These are phyloP conservation scores for Penicillium arizonense DNA, from an alignment of 495 filamentous ascomycete species.

Conservation along the genomic window DNA sequence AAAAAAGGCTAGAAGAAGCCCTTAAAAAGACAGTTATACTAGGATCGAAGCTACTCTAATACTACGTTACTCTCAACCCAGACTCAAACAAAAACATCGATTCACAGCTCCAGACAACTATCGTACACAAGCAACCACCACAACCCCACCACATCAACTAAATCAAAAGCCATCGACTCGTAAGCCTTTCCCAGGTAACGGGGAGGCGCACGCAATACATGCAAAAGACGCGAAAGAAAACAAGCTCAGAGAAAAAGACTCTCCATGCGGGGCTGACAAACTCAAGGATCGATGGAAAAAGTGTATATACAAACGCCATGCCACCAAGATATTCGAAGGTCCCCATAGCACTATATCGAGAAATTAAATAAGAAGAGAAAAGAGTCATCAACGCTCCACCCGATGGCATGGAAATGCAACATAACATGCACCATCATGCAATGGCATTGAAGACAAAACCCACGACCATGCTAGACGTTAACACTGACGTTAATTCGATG, in stretches of 20 bases:
- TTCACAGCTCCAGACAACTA: slow-evolving; percentile 17
- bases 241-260: slow-evolving; percentile 1
- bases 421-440: too few relatives aligned
- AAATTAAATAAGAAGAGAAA: background rate
- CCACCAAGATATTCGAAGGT: slow-evolving; percentile 8
- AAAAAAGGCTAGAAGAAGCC: too few relatives aligned
- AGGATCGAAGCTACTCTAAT: too few relatives aligned
- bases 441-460: slow-evolving; percentile 1
- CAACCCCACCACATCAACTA: background rate
- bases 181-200: slow-evolving; percentile 3
- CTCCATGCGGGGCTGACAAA: slow-evolving; percentile 13
- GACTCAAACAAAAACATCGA: slow-evolving; percentile 15
- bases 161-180: slow-evolving; percentile 11
- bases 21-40: too few relatives aligned
- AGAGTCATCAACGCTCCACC: slow-evolving; percentile 2
- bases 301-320: slow-evolving; percentile 25
- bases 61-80: too few relatives aligned
- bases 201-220: slow-evolving; percentile 10
- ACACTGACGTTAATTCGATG: slow-evolving; percentile 15
- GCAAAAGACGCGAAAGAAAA: slow-evolving; percentile 7
- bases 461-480: too few relatives aligned
- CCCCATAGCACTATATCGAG: slow-evolving; percentile 11
- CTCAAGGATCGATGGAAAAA: slow-evolving; percentile 18
- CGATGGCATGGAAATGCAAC: background rate
- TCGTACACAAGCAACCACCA: slow-evolving; percentile 20